These are phyloP conservation scores for Malassezia nana DNA, from an alignment of 1,284 basidiomycete species.

Conservation along the genomic window DNA sequence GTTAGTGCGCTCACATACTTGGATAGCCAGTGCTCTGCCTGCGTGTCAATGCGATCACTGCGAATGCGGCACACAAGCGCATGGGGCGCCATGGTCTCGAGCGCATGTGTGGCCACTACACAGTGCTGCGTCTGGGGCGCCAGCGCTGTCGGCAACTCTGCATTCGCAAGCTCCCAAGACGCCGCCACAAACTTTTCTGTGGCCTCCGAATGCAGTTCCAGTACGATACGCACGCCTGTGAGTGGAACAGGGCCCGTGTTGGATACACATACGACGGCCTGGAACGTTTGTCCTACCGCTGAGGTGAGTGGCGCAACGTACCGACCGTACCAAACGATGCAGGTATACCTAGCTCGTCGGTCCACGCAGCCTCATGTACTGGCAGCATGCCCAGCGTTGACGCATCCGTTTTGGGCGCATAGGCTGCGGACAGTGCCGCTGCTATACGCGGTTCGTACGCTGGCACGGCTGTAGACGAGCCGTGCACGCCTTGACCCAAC, in stretches of 20 bases:
- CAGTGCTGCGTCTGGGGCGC: slow-evolving; percentile 4
- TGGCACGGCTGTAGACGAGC: background rate
- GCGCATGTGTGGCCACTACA: slow-evolving; percentile 1
- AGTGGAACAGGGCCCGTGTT: slow-evolving; percentile 2
- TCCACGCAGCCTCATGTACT: slow-evolving; percentile 3
- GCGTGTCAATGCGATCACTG: background rate
- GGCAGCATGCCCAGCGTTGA: background rate
- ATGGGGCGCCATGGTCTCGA: slow-evolving; percentile 3
- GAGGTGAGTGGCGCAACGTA: background rate
- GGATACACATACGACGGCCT: slow-evolving; percentile 4
- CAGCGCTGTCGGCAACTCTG: background rate
- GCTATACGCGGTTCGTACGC: background rate
- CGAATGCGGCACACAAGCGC: slow-evolving; percentile 15
- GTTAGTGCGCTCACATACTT: slow-evolving; percentile 2
- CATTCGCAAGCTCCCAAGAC: background rate
- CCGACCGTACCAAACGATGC: slow-evolving; percentile 13
- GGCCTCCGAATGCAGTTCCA: slow-evolving; percentile 2
- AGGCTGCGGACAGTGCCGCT: background rate
- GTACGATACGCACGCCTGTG: slow-evolving; percentile 1
- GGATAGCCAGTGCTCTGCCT: slow-evolving; percentile 1
- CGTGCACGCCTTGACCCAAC: background rate
- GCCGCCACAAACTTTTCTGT: background rate
- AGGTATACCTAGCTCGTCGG: slow-evolving; percentile 8
- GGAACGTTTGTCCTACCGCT: slow-evolving; percentile 14
- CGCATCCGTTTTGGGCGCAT: slow-evolving; percentile 2